Evolutionary conservation across 345 rosid genomes (phyloP).

Genomic region (Hypericum androsaemum): DNA sequence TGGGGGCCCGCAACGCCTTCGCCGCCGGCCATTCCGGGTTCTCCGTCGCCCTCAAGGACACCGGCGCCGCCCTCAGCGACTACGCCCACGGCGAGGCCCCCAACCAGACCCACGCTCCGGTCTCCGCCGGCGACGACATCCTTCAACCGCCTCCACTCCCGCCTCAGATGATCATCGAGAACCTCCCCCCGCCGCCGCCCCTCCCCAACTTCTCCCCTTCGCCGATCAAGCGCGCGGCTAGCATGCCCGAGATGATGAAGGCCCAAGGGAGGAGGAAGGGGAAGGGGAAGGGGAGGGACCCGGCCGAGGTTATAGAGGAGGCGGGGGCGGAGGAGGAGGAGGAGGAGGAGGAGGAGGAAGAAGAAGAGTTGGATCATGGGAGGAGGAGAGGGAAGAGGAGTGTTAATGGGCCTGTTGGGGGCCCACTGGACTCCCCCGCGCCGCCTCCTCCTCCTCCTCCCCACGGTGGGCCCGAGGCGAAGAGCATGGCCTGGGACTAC

Average conservation of each 20-base stretch:
- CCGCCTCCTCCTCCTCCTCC: too few relatives aligned
- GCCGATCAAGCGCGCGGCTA: conserved; percentile 58
- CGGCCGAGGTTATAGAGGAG: conserved; percentile 11
- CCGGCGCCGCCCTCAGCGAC: conserved; percentile 87
- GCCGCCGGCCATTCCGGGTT: conserved; percentile 77
- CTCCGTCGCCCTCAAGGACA: conserved; percentile 60
- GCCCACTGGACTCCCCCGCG: too few relatives aligned
- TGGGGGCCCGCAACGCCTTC: conserved; percentile 64
- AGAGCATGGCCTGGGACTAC: conserved; percentile 25
- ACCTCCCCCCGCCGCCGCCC: conserved; percentile 69
- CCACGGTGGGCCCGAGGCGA: conserved; percentile 20
- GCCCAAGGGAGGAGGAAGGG: conserved; percentile 12
- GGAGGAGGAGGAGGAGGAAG: conserved; percentile 46
- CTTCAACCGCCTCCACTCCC: conserved; percentile 48
- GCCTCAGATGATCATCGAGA: conserved; percentile 38
- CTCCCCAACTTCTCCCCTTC: conserved; percentile 69
- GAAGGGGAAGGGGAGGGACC: conserved; percentile 28
- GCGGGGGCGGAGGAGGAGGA: conserved; percentile 47
- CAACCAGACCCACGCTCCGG: too few relatives aligned
- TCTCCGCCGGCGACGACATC: too few relatives aligned
- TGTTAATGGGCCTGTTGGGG: neutral
- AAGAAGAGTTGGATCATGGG: conserved; percentile 29
- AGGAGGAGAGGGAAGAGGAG: conserved; percentile 13
- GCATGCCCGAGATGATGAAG: conserved; percentile 50
- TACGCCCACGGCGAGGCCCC: conserved; percentile 70